phyloP scores from a whole-genome alignment of 2,329 filamentous ascomycete genomes.

The Cercospora zeina region DNA sequence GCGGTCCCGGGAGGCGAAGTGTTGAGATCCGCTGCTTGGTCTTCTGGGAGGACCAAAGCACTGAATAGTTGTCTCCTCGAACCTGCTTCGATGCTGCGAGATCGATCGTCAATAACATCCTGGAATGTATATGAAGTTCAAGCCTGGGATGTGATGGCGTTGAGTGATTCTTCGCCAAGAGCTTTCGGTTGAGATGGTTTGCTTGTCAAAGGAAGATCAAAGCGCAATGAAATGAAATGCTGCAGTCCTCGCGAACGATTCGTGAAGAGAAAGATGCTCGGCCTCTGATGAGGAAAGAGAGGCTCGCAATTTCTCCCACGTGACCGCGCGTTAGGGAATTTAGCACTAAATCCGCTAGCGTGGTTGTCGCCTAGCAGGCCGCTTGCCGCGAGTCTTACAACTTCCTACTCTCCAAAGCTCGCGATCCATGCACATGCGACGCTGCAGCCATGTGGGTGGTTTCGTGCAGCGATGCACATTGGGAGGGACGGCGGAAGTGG shows the following conservation, averaged over 20 bases:
- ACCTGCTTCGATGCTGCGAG: constrained; percentile 30
- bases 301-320: background rate
- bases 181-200: background rate
- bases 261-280: constrained; percentile 14
- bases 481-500: constrained; percentile 48
- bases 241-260: constrained; percentile 6
- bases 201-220: constrained; percentile 5
- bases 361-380: background rate
- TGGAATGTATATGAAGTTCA: constrained; percentile 50
- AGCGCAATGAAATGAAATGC: background rate
- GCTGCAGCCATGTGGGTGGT: constrained; percentile 53
- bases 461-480: constrained; percentile 57
- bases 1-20: constrained; percentile 10
- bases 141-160: constrained; percentile 46
- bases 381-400: background rate
- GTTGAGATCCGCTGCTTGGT: constrained; percentile 11
- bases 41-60: constrained; percentile 11
- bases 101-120: constrained; percentile 45
- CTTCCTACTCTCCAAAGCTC: background rate
- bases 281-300: background rate
- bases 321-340: background rate
- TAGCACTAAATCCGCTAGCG: constrained; percentile 7
- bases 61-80: constrained; percentile 7
- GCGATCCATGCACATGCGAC: background rate
- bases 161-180: constrained; percentile 44